Conservation (phyloP, 2,329 filamentous ascomycete species). For the Ampelomyces quisqualis region DNA sequence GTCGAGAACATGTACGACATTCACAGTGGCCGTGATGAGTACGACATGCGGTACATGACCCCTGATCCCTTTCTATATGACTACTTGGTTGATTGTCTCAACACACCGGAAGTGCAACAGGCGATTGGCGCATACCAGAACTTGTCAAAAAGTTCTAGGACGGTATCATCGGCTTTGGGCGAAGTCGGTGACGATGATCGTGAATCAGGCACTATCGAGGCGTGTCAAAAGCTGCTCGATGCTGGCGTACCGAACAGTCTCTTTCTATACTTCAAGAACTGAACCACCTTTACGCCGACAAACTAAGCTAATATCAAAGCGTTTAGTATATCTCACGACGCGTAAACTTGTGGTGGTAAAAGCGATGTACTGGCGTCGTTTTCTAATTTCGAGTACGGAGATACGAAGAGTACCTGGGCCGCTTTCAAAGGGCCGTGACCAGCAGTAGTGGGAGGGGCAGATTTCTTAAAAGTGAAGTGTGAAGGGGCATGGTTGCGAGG, state of each 20-base stretch:
- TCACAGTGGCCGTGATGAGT: conserved; percentile 58
- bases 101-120: conserved; percentile 55
- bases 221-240: conserved; percentile 43
- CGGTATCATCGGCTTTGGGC: conserved; percentile 49
- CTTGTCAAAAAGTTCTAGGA: conserved; percentile 52
- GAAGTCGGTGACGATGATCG: conserved; percentile 54
- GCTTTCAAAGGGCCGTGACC: no score
- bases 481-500: no score
- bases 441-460: no score
- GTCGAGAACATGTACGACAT: conserved; percentile 56
- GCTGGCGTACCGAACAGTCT: conserved; percentile 46
- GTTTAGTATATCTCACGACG: no score
- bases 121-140: conserved; percentile 63
- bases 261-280: no score
- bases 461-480: no score
- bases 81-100: conserved; percentile 61
- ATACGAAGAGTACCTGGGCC: no score
- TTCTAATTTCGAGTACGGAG: no score
- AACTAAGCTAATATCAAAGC: no score
- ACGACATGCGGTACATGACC: conserved; percentile 59
- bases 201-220: conserved; percentile 47
- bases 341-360: no score
- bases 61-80: conserved; percentile 60
- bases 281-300: no score
- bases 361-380: no score